phyloP scores from a whole-genome alignment of 164 flowering plant genomes.

The Buxus sempervirens region DNA sequence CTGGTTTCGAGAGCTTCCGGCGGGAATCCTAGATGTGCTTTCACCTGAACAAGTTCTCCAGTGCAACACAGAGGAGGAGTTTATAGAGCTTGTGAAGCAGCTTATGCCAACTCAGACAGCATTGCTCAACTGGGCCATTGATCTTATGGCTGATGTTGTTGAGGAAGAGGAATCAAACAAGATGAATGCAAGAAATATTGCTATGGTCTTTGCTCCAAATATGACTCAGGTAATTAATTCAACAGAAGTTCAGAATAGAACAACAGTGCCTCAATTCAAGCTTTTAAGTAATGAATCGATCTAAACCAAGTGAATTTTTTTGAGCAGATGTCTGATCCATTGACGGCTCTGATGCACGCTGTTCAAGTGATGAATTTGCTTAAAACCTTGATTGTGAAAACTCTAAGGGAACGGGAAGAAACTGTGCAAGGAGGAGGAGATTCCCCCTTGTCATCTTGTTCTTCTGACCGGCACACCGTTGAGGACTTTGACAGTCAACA shows the following conservation, averaged over 20 bases:
- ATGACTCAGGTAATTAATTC: constrained; percentile 78
- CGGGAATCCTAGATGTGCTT: constrained; percentile 87
- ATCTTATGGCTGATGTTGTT: constrained; percentile 97
- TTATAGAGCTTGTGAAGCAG: constrained; percentile 66
- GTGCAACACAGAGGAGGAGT: constrained; percentile 81
- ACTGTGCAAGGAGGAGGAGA: constrained; percentile 40
- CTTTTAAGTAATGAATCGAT: neutral
- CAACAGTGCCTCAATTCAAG: neutral
- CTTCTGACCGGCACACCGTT: constrained; percentile 44
- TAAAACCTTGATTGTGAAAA: constrained; percentile 73
- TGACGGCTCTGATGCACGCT: constrained; percentile 97
- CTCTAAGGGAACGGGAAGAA: constrained; percentile 75
- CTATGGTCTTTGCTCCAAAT: constrained; percentile 93
- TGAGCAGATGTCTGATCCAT: constrained; percentile 92
- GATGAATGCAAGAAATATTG: constrained; percentile 95
- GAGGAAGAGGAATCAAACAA: constrained; percentile 88
- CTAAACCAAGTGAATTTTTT: neutral
- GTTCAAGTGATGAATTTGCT: constrained; percentile 99
- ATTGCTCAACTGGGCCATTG: constrained; percentile 82
- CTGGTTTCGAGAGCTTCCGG: constrained; percentile 95
- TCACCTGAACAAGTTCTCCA: constrained; percentile 90
- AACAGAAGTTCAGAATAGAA: neutral
- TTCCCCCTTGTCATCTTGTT: constrained; percentile 64
- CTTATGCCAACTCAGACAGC: constrained; percentile 79
- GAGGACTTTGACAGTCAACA: constrained; percentile 60